These are phyloP conservation scores for Lyophyllum decastes DNA, from an alignment of 768 basidiomycete species.

Conservation along the genomic window DNA sequence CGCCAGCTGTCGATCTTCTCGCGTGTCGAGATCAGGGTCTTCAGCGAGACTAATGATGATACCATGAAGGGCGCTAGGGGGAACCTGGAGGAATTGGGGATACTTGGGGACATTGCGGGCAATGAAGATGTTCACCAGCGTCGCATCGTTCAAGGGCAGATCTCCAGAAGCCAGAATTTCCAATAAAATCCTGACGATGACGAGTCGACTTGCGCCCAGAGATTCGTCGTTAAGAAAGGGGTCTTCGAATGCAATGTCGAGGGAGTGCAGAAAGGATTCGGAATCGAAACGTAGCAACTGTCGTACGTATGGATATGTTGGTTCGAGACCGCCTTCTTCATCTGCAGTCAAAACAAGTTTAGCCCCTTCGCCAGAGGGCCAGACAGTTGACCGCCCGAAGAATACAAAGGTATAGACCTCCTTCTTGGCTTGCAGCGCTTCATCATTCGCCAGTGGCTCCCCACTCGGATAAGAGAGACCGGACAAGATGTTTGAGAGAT, in stretches of 20 bases:
- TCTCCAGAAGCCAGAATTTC: conserved; percentile 67
- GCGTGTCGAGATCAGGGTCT: conserved; percentile 73
- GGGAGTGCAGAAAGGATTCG: conserved; percentile 89
- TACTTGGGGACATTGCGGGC: conserved; percentile 98
- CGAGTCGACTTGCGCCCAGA: conserved; percentile 67
- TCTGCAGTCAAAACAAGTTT: conserved; percentile 75
- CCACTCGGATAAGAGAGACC: conserved; percentile 89
- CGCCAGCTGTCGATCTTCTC: conserved; percentile 94
- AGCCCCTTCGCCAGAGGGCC: conserved; percentile 75
- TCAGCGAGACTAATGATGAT: conserved; percentile 79
- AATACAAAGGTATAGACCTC: conserved; percentile 85
- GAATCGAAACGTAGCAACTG: conserved; percentile 86
- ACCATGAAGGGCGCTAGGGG: conserved; percentile 67
- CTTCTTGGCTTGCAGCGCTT: conserved; percentile 68
- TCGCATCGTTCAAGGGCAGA: conserved; percentile 62
- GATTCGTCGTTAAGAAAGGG: conserved; percentile 82
- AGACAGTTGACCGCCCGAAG: conserved; percentile 73
- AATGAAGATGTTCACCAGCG: conserved; percentile 93
- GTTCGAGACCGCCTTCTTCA: conserved; percentile 74
- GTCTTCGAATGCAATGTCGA: conserved; percentile 96
- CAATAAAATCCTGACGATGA: conserved; percentile 81
- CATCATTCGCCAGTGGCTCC: conserved; percentile 63
- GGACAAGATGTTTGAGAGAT: conserved; percentile 76
- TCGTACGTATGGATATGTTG: conserved; percentile 88
- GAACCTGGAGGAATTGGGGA: conserved; percentile 76